Percentiles rank a stretch among this genome's conserved stretches.
Conservation (phyloP, 2,329 filamentous ascomycete genomes). For the Colletotrichum sp. region DNA sequence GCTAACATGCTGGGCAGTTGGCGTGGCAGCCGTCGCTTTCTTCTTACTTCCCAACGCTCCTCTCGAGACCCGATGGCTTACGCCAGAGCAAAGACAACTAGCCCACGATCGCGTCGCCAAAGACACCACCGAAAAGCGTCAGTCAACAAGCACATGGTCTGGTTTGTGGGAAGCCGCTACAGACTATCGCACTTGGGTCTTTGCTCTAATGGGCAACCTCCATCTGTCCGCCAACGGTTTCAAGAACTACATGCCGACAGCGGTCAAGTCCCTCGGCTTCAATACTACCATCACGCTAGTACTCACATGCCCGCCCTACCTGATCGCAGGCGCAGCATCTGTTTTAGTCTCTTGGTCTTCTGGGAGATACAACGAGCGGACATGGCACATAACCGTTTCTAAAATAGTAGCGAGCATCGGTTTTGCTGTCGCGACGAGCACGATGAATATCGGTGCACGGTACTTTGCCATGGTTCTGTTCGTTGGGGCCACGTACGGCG, state of each 20-base stretch:
- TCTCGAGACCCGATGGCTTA: slow-evolving; percentile 39
- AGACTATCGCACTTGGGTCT: slow-evolving; percentile 53
- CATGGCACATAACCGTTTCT: slow-evolving; percentile 17
- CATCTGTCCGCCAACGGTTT: slow-evolving; percentile 53
- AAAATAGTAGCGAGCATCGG: slow-evolving; percentile 39
- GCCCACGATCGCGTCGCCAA: slow-evolving; percentile 34
- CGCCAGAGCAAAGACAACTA: slow-evolving; percentile 43
- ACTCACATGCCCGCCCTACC: slow-evolving; percentile 45
- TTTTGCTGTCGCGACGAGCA: slow-evolving; percentile 22
- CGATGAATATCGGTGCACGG: slow-evolving; percentile 9
- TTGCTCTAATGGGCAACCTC: slow-evolving; percentile 54
- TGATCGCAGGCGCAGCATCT: slow-evolving; percentile 34
- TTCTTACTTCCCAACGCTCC: slow-evolving; percentile 31
- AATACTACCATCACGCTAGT: slow-evolving; percentile 43
- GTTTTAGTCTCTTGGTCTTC: background rate
- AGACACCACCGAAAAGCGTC: slow-evolving; percentile 35
- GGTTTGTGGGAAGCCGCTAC: slow-evolving; percentile 47
- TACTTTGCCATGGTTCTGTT: slow-evolving; percentile 37
- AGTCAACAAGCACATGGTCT: slow-evolving; percentile 40
- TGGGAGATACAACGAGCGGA: background rate
- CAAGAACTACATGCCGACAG: slow-evolving; percentile 30
- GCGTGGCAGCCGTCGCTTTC: slow-evolving; percentile 25
- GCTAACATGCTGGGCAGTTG: background rate
- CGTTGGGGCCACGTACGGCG: slow-evolving; percentile 36
- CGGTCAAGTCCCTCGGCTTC: slow-evolving; percentile 38